Evolutionary conservation across 2,329 filamentous ascomycete genomes (phyloP).

Genomic region (Pseudopyricularia cyperi): DNA sequence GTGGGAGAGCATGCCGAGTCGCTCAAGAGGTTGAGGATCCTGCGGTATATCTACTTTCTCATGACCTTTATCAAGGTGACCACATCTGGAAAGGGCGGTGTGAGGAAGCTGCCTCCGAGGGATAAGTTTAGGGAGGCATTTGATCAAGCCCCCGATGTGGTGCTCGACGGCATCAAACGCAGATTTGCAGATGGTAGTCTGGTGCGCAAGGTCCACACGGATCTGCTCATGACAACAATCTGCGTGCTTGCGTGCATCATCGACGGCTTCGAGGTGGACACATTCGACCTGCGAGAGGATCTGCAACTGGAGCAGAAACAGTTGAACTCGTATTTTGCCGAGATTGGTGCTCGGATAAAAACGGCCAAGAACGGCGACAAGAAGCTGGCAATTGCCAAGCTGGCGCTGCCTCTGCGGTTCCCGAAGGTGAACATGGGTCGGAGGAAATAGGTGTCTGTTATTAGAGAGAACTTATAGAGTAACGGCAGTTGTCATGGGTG

Average conservation of each 20-base stretch:
- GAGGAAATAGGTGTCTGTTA: not conserved
- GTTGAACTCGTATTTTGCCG: constrained; percentile 59
- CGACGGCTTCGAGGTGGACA: constrained; percentile 62
- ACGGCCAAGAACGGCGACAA: constrained; percentile 45
- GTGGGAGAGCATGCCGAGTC: constrained; percentile 40
- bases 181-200: constrained; percentile 53
- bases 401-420: constrained; percentile 71
- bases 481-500: not conserved
- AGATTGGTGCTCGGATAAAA: constrained; percentile 60
- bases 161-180: constrained; percentile 54
- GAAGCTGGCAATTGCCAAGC: constrained; percentile 45
- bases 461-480: not conserved
- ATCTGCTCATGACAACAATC: constrained; percentile 61
- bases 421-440: constrained; percentile 39
- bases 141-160: constrained; percentile 42
- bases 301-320: constrained; percentile 57
- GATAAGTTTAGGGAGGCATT: constrained; percentile 49
- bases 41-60: constrained; percentile 47
- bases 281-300: constrained; percentile 56
- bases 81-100: constrained; percentile 31
- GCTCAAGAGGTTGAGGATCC: constrained; percentile 39
- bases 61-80: constrained; percentile 37
- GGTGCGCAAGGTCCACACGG: constrained; percentile 58
- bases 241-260: constrained; percentile 58
- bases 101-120: constrained; percentile 40